Percentiles rank a stretch among this genome's conserved stretches.
phyloP scores from a whole-genome alignment of 371 early-diverging fungal species.

The Rhizomucor pusillus region DNA sequence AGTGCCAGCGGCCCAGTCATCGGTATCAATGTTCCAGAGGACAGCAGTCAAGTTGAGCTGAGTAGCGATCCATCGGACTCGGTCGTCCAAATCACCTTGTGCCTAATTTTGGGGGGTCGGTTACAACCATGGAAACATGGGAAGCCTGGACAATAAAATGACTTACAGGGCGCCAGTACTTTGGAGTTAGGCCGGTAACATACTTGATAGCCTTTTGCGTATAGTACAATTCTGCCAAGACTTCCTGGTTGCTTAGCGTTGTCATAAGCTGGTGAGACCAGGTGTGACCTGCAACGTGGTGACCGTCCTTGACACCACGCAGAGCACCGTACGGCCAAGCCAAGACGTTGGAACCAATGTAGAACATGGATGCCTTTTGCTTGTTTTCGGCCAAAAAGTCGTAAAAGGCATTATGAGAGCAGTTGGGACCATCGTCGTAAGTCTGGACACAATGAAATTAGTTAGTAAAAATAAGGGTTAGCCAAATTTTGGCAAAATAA shows the following conservation, averaged over 20 bases:
- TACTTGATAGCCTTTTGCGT: conserved; percentile 53
- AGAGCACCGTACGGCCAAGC: conserved; percentile 52
- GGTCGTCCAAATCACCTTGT: conserved; percentile 53
- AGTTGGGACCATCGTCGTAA: conserved; percentile 52
- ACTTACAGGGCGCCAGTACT: conserved; percentile 55
- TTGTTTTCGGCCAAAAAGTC: conserved; percentile 35
- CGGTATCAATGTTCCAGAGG: conserved; percentile 47
- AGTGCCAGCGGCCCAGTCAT: conserved; percentile 41
- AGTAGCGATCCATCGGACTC: conserved; percentile 52
- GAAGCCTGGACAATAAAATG: no score
- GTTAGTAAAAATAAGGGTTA: neutral
- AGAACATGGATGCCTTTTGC: conserved; percentile 43
- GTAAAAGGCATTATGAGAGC: conserved; percentile 52
- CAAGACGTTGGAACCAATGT: conserved; percentile 48
- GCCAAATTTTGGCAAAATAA: no score
- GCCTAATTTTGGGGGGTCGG: conserved; percentile 15
- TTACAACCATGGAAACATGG: no score
- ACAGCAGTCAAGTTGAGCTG: conserved; percentile 47
- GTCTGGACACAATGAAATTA: conserved; percentile 14
- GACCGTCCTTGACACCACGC: conserved; percentile 52
- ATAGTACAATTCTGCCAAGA: conserved; percentile 58
- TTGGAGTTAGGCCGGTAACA: conserved; percentile 51
- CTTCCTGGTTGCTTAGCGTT: conserved; percentile 48
- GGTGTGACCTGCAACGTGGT: conserved; percentile 51
- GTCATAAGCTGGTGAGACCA: conserved; percentile 60